Evolutionary conservation across 1,284 basidiomycete genomes (phyloP).

Genomic region (Salmacisia buchloeana): DNA sequence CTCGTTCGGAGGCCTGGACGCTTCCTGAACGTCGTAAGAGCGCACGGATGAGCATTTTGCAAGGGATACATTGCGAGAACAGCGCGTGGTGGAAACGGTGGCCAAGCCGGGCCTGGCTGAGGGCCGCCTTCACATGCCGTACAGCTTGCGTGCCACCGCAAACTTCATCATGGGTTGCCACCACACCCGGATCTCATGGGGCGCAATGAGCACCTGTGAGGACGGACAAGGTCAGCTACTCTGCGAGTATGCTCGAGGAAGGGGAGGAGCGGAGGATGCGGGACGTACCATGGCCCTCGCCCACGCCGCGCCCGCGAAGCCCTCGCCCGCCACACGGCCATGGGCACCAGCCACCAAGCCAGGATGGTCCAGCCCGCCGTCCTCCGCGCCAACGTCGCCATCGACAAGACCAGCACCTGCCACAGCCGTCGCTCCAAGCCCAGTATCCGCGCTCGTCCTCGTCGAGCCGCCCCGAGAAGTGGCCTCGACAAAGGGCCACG

Average conservation of each 20-base stretch:
- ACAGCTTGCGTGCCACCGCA: slow-evolving; percentile 27
- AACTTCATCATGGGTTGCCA: slow-evolving; percentile 36
- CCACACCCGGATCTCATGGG: slow-evolving; percentile 34
- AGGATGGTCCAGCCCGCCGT: slow-evolving; percentile 14
- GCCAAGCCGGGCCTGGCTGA: too few species aligned
- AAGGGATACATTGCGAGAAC: too few species aligned
- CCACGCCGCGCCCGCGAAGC: slow-evolving; percentile 29
- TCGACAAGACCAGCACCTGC: neutral
- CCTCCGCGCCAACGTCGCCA: neutral
- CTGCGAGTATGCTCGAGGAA: neutral
- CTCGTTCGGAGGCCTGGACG: too few species aligned
- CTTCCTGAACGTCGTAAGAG: too few species aligned
- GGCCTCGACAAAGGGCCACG: slow-evolving; percentile 18
- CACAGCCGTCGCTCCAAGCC: neutral
- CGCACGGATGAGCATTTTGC: too few species aligned
- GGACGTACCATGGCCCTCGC: slow-evolving; percentile 24
- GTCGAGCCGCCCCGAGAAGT: neutral
- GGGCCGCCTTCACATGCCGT: slow-evolving; percentile 23
- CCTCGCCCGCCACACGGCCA: slow-evolving; percentile 27
- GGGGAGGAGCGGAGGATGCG: slow-evolving; percentile 8
- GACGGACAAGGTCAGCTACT: neutral
- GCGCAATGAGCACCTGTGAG: neutral
- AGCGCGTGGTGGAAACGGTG: too few species aligned
- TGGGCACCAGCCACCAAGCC: slow-evolving; percentile 27
- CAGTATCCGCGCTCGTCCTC: neutral